A percentile compares a stretch with the other conserved stretches of the same genome.
phyloP scores from a whole-genome alignment of 1,284 basidiomycete genomes.

The Sanghuangporus baumii region DNA sequence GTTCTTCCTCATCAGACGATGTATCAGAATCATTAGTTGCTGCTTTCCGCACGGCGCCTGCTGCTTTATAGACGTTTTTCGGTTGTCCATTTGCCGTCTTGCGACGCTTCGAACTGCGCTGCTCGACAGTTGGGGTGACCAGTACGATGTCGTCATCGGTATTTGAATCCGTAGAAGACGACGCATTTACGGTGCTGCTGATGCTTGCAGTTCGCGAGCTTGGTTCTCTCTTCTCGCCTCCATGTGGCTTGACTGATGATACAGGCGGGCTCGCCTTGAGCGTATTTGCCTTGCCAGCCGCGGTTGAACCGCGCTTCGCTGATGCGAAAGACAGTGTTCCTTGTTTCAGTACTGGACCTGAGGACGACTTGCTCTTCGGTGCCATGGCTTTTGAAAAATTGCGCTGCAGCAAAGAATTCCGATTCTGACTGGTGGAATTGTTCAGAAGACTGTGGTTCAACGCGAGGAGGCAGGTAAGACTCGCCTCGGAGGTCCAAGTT shows the following conservation, averaged over 20 bases:
- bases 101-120: slow-evolving; percentile 5
- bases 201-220: slow-evolving; percentile 8
- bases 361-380: slow-evolving; percentile 4
- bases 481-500: neutral
- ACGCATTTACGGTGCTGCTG: slow-evolving; percentile 9
- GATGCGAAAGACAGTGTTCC: slow-evolving; percentile 42
- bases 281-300: slow-evolving; percentile 30
- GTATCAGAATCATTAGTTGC: neutral
- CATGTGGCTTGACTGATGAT: slow-evolving; percentile 19
- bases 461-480: neutral
- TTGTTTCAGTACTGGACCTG: slow-evolving; percentile 35
- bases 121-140: neutral
- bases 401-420: neutral
- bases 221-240: slow-evolving; percentile 18
- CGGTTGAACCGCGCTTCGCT: slow-evolving; percentile 43
- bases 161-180: slow-evolving; percentile 1
- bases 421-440: neutral
- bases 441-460: neutral
- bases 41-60: neutral
- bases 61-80: neutral
- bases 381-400: neutral
- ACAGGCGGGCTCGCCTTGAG: slow-evolving; percentile 13
- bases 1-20: slow-evolving; percentile 21
- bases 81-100: slow-evolving; percentile 4
- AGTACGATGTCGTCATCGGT: slow-evolving; percentile 10